Base-by-base conservation (phyloP, 805 yeast species). In the Scheffersomyces lignosus region DNA sequence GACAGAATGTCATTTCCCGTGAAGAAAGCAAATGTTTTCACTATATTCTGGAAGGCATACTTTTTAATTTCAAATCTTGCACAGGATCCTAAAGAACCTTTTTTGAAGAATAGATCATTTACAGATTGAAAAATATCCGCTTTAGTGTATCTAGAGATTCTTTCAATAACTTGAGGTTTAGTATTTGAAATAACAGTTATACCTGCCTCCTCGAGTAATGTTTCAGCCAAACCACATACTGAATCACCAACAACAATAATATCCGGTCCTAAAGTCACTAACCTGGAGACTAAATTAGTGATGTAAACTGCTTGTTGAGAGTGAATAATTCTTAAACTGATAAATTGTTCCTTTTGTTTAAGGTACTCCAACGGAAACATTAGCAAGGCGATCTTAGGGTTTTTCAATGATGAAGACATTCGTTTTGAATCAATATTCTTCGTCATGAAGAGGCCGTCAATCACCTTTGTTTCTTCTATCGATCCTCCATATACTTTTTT, bases 281-380 rank as follows among this genome's bases (percentile, higher is more conserved):
- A 78, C 43, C 97, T 71, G 2, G 83, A 83, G 0, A 89, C 93
- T 22, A 91, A 66, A 51, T 88, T 90, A 37, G 81, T 77, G 31
- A 93, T 71, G 52, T 83, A 91, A 48, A 91, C 96, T 32, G 77
- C 69, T 53, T 91, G 97, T 54, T 93, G 98, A 0, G 91, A 85
- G 33, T 87, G 69, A 1, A 91, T 82, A 1, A 95, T 85, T 40
- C 87, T 85, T 38, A 90, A 66, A 52, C 95, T 85, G 59, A 88
- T 79, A 40, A 88, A 83, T 43, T 81, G 87, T 46, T 84, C 88
- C 36, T 83, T 87, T 27, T 78, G 80, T 42, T 83, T 80, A 40
- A 81, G 70, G 48, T 88, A 93, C 53, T 90, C 98, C 17, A 93
- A 64, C 0, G 97, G 96, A 51, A 93, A 93, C 71, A 89, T 82